A percentile compares a stretch with the other conserved stretches of the same genome.
Evolutionary conservation across 306 rosid species (phyloP).

Genomic region (Calophaca sinica): DNA sequence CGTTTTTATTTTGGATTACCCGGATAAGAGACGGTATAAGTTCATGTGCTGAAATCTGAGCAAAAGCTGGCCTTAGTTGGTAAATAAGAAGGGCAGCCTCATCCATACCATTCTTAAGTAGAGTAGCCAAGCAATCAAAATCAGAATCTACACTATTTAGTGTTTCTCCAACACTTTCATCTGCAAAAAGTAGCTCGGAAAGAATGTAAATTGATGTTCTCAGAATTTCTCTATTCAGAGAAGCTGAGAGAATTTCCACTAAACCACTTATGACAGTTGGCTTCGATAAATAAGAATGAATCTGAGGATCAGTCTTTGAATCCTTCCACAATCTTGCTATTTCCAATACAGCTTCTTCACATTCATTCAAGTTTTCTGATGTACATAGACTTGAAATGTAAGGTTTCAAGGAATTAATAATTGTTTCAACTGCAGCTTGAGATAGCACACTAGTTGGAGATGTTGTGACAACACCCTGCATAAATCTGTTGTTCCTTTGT

Average conservation of each 20-base stretch:
- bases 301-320: slow-evolving; percentile 71
- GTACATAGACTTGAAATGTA: slow-evolving; percentile 74
- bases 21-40: slow-evolving; percentile 72
- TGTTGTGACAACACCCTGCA: slow-evolving; percentile 49
- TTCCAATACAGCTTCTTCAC: slow-evolving; percentile 78
- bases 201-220: slow-evolving; percentile 79
- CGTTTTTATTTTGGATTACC: slow-evolving; percentile 59
- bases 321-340: slow-evolving; percentile 83
- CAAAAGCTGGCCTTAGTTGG: slow-evolving; percentile 73
- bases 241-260: slow-evolving; percentile 82
- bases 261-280: slow-evolving; percentile 79
- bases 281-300: slow-evolving; percentile 74
- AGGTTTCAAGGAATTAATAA: slow-evolving; percentile 73
- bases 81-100: slow-evolving; percentile 87
- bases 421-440: slow-evolving; percentile 82
- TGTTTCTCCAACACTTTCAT: slow-evolving; percentile 75
- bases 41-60: slow-evolving; percentile 76
- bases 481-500: slow-evolving; percentile 70
- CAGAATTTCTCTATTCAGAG: slow-evolving; percentile 69
- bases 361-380: slow-evolving; percentile 75
- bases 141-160: slow-evolving; percentile 86
- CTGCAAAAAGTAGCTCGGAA: slow-evolving; percentile 68
- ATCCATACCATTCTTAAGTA: slow-evolving; percentile 76
- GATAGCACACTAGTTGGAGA: slow-evolving; percentile 89
- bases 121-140: slow-evolving; percentile 81